Evolutionary conservation across 192 early-diverging fungal species (phyloP).

Genomic region (Podila verticillata): DNA sequence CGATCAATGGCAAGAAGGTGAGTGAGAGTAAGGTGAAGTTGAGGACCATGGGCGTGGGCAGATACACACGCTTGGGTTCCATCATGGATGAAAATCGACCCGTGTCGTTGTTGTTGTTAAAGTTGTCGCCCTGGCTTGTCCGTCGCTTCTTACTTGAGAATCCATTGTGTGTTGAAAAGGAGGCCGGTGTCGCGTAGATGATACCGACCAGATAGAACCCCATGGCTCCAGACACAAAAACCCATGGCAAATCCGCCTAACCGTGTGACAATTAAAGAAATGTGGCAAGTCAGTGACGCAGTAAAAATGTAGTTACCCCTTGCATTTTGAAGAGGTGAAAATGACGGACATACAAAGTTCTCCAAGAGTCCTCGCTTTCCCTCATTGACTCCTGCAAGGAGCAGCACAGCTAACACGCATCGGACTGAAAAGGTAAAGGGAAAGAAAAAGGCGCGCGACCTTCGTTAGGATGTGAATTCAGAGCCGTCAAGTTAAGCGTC

Average conservation of each 20-base stretch:
- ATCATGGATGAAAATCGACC: slow-evolving; percentile 51
- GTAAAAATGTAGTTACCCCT: too few relatives aligned
- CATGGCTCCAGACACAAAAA: slow-evolving; percentile 48
- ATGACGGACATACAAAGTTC: slow-evolving; percentile 35
- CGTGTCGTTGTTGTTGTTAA: slow-evolving; percentile 13
- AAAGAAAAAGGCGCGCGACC: neutral
- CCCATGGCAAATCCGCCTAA: slow-evolving; percentile 49
- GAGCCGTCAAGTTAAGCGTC: too few relatives aligned
- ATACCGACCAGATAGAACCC: slow-evolving; percentile 52
- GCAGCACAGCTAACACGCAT: slow-evolving; percentile 34
- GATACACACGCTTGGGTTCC: slow-evolving; percentile 45
- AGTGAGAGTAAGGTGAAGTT: slow-evolving; percentile 38
- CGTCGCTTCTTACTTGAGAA: slow-evolving; percentile 43
- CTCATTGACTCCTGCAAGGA: slow-evolving; percentile 43
- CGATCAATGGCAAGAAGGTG: slow-evolving; percentile 29
- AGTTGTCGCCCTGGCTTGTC: slow-evolving; percentile 7
- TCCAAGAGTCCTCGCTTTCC: slow-evolving; percentile 36
- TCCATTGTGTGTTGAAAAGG: slow-evolving; percentile 45
- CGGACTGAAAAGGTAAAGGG: slow-evolving; percentile 16
- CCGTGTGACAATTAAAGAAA: too few relatives aligned
- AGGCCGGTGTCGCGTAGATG: slow-evolving; percentile 47
- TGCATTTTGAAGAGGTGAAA: neutral
- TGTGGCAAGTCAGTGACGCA: too few relatives aligned
- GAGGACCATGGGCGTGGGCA: slow-evolving; percentile 42
- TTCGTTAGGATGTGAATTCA: too few relatives aligned